phyloP scores from a whole-genome alignment of 495 filamentous ascomycete genomes.

The Penicillium cosmopolitanum region DNA sequence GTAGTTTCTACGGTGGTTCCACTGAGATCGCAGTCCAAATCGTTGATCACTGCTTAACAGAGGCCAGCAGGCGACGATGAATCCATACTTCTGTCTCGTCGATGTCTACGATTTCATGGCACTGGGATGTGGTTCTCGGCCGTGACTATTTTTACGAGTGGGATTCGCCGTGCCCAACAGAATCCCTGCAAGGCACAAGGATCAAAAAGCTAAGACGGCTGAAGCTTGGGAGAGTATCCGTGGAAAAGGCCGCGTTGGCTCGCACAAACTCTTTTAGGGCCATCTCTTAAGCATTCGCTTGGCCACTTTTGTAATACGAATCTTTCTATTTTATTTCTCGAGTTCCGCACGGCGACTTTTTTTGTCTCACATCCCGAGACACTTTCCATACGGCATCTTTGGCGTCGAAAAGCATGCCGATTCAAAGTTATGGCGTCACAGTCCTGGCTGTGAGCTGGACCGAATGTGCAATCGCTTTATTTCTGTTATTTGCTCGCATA shows the following conservation, averaged over 20 bases:
- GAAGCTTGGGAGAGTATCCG: neutral
- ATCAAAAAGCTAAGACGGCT: neutral
- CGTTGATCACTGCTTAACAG: neutral
- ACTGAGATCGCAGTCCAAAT: neutral
- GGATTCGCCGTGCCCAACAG: neutral
- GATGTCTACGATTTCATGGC: neutral
- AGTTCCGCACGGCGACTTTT: neutral
- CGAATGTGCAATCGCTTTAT: slow-evolving; percentile 12
- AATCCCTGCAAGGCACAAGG: neutral
- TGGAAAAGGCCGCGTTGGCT: neutral
- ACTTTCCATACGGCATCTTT: neutral
- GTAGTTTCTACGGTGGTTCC: neutral
- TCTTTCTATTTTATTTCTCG: neutral
- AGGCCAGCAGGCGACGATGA: neutral
- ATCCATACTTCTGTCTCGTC: neutral
- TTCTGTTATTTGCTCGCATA: slow-evolving; percentile 14
- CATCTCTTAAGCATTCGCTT: neutral
- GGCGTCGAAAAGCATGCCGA: neutral
- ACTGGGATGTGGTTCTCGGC: neutral
- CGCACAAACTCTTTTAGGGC: neutral
- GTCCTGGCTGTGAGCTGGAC: slow-evolving; percentile 15
- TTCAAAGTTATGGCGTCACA: neutral
- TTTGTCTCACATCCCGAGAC: neutral
- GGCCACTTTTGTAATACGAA: neutral
- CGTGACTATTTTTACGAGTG: neutral